Evolutionary conservation across 306 rosid genomes (phyloP), one percentile per base, ranked within the genome.

Genomic region (Vicia faba): DNA sequence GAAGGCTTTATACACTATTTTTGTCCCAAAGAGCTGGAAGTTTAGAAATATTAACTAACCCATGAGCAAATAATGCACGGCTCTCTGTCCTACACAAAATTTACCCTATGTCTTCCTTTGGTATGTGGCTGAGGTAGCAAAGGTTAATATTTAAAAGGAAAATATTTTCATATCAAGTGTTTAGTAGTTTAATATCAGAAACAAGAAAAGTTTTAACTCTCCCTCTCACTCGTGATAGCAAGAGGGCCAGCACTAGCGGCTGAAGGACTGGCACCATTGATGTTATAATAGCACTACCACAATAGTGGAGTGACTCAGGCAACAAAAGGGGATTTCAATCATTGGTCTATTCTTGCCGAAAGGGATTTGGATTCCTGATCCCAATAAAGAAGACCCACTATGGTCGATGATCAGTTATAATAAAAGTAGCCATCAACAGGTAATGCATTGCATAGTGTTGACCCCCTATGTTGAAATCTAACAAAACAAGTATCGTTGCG

Each of bases 351-450:
- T 56, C 61, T 28, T 56, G 19, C 28, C 20, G 39, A 56, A 56
- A 28, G 61, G 61, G 11, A 56, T 28, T 31, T 36, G 20, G 20
- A 14, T 58, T 58, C 63, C 23, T 31, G n/a, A 40, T 58, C 63
- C 63, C 40, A 58, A 14, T 58, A 8, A 58, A n/a, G 23, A 58
- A 29, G 13, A 33, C 63, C 63, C 43, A n/a, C 63, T n/a, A 31
- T 29, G 43, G 41, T 31, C 12, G 11, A 14, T 15, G 7, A 14
- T 57, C 43, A 33, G 38, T 33, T 57, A 20, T 57, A 18, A 9
- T 49, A 8, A 8, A 8, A 8, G 55, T 49, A 49, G 55, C 55
- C 26, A 18, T 49, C 28, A 49, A 49, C 11, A 2, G 26, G 18
- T 49, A 8, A 18, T 49, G 13, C 26, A 49, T 49, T 16, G 55